Conservation (phyloP, 768 basidiomycete genomes). For the Pleurotus tuber-regium region DNA sequence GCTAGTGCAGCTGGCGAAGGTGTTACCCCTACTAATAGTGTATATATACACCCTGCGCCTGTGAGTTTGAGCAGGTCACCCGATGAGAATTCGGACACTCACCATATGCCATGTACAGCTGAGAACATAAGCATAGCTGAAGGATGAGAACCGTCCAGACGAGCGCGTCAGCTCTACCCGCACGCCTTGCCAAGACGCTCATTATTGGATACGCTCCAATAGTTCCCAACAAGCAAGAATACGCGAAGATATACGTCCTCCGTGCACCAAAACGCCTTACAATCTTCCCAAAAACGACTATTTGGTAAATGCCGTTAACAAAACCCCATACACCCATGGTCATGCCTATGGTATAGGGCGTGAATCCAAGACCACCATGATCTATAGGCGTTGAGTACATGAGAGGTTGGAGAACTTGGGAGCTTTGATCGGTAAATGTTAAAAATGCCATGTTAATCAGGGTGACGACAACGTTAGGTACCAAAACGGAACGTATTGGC, state of each 20-base stretch:
- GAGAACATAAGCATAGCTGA: constrained; percentile 14
- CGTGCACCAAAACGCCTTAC: constrained; percentile 47
- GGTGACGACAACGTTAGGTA: constrained; percentile 10
- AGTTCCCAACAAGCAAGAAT: constrained; percentile 5
- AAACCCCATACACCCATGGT: constrained; percentile 49
- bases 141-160: constrained; percentile 17
- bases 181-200: constrained; percentile 13
- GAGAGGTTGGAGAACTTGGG: constrained; percentile 57
- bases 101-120: constrained; percentile 18
- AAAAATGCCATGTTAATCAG: constrained; percentile 3
- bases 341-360: constrained; percentile 61
- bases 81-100: background rate
- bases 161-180: constrained; percentile 14
- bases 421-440: constrained; percentile 35
- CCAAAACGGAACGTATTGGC: no score
- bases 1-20: constrained; percentile 21
- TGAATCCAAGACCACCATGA: constrained; percentile 64
- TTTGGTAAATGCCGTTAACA: constrained; percentile 48
- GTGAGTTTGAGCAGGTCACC: no score
- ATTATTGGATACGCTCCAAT: constrained; percentile 18
- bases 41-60: constrained; percentile 18
- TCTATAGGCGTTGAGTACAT: constrained; percentile 67
- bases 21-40: constrained; percentile 20
- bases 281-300: constrained; percentile 44
- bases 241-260: constrained; percentile 34